Base-by-base conservation (phyloP, 2,329 filamentous ascomycete species). In the Nemania sp. region DNA sequence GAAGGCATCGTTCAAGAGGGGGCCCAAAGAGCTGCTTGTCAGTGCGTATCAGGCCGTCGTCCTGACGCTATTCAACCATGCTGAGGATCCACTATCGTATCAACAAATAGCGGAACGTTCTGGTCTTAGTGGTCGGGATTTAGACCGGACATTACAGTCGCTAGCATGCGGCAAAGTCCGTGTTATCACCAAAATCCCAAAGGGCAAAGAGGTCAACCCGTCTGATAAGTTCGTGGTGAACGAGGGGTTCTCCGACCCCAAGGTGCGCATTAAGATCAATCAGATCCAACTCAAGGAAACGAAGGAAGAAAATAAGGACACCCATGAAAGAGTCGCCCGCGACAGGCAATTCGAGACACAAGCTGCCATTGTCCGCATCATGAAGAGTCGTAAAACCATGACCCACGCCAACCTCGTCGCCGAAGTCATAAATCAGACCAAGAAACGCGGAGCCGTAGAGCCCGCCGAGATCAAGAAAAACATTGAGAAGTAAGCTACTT, bases 221-320 rank as follows among this genome's bases (percentile, higher is more conserved):
- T 90, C 83, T 0, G 95, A 99, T 73, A 89, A 86, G 0, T 99
- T 99, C 66, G 84, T 83, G 0, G 86, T 96, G 66, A 97, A 97
- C 74, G 73, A 80, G 39, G 70, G 70, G 14, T 99, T 99, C 72
- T 76, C 76, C 2, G 88, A 97, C 67, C 81, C 86, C 17, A 96
- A 94, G 72, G 89, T 90, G 72, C 86, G 91, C 52, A 86, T 99
- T 75, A 99, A 99, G 77, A 97, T 99, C 77, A 99, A 97, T 75
- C 93, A 97, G 73, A 94, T 99, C 64, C 94, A 99, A 73, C 82
- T 97, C 45, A 95, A 94, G 74, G 94, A 99, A 75, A 97, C 94
- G 0, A 89, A 89, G 65, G 89, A 93, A 67, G 94, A 99, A 74
- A 97, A 97, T 74, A 89, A 91, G 72, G 90, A 89, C 64, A 97